Evolutionary conservation across 2,329 filamentous ascomycete genomes (phyloP), one percentile per base, ranked within the genome.

Genomic region (Claviceps digitariae): DNA sequence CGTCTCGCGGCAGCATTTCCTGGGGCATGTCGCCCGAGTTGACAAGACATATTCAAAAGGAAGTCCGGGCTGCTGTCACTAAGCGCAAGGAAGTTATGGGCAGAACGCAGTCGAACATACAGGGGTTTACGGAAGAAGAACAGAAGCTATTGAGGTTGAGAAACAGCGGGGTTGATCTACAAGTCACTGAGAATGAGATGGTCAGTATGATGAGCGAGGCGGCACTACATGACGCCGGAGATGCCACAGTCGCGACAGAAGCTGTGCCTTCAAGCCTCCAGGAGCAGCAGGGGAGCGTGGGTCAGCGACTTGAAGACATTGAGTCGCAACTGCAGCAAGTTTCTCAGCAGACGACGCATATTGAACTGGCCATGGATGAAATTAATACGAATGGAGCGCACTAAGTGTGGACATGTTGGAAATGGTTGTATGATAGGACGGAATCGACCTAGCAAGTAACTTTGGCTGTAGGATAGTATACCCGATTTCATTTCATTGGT

Each of bases 1-100:
- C 89, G 1, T 63, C 72, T 50, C 62, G 70, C 20, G 87, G 87
- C 27, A 63, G 71, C 5, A 74, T 87, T n/a, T 76, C 82, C 3
- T 94, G 81, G 81, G 34, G 66, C 31, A 81, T 73, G 23, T 69
- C 73, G 1, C 54, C 63, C 1, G 72, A 77, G 40, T 64, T 76
- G n/a, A 56, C 56, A 31, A 61, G 61, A 6, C 73, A 71, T 61
- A 71, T 75, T 59, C 52, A 56, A 36, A 61, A 62, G 49, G 60
- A 69, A 59, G 62, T 61, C 8, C 57, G 56, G 43, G 62, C 61
- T 2, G 68, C 65, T 23, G 54, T 64, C 9, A 41, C 56, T 45
- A 63, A 67, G 59, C 62, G 65, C 51, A 67, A 66, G 57, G 62
- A 67, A 23, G 66, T 69, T 52, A 66, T 68, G 67, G 66, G 67